These are phyloP conservation scores for Scytalidium lignicola DNA, from an alignment of 2,329 filamentous ascomycete genomes.

Conservation along the genomic window DNA sequence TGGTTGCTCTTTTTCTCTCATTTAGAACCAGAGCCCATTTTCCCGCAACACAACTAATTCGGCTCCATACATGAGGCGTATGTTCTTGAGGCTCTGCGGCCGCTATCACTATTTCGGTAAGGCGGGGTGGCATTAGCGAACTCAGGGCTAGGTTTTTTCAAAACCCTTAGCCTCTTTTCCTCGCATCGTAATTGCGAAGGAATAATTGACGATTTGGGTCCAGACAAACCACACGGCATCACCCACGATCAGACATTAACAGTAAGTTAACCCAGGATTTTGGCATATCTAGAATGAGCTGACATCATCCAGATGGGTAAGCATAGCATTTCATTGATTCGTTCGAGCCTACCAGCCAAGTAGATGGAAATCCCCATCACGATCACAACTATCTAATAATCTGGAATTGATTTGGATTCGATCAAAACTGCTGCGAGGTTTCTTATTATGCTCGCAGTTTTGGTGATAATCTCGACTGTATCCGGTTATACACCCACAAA, in stretches of 20 bases:
- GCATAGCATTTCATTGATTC: constrained; percentile 31
- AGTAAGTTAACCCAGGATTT: constrained; percentile 34
- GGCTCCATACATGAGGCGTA: neutral
- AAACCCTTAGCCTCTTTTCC: constrained; percentile 15
- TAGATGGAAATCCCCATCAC: neutral
- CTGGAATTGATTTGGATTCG: too few species aligned
- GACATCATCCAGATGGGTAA: constrained; percentile 54
- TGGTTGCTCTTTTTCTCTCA: neutral
- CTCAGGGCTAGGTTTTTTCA: constrained; percentile 12
- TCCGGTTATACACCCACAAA: too few species aligned
- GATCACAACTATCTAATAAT: too few species aligned
- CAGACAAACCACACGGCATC: constrained; percentile 36
- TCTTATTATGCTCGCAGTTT: too few species aligned
- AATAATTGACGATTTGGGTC: constrained; percentile 7
- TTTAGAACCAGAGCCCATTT: neutral
- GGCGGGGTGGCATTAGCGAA: constrained; percentile 6
- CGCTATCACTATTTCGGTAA: neutral
- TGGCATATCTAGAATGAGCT: constrained; percentile 23
- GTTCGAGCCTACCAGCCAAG: constrained; percentile 1
- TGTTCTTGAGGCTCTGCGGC: constrained; percentile 7
- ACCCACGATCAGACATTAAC: constrained; percentile 40
- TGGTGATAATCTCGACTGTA: too few species aligned
- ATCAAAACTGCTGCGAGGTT: too few species aligned
- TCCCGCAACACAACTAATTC: too few species aligned
- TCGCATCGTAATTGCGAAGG: neutral